Percentiles rank a stretch among this genome's conserved stretches.
phyloP scores from a whole-genome alignment of 345 rosid genomes.

The Dipteronia dyeriana region DNA sequence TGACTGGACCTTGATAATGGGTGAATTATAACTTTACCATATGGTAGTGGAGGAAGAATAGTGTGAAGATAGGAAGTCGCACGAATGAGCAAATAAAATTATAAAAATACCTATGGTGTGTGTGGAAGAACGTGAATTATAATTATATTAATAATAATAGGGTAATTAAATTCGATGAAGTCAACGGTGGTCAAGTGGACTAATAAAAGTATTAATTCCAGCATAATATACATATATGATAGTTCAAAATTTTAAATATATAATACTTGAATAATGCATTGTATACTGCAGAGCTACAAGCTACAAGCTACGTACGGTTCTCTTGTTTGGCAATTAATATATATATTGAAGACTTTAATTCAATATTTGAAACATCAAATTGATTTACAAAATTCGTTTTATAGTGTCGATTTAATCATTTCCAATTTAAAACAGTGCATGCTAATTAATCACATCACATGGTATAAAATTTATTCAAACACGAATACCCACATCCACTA shows the following conservation, averaged over 20 bases:
- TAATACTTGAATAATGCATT: background rate
- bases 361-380: too few relatives aligned
- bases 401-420: too few relatives aligned
- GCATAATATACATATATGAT: background rate
- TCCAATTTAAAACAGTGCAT: too few relatives aligned
- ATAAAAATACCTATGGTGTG: background rate
- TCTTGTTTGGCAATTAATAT: background rate
- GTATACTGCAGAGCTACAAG: background rate
- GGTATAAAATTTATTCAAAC: too few relatives aligned
- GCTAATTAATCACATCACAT: too few relatives aligned
- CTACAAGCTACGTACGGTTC: background rate
- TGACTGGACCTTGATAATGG: too few relatives aligned
- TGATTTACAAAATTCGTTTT: too few relatives aligned
- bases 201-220: background rate
- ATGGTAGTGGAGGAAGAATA: background rate
- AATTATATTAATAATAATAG: background rate
- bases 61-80: background rate
- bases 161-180: background rate
- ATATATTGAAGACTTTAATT: background rate
- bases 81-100: background rate
- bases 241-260: background rate
- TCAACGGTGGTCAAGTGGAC: slow-evolving; percentile 1
- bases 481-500: too few relatives aligned
- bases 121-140: background rate
- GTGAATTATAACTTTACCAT: too few relatives aligned